A percentile compares a stretch with the other conserved stretches of the same genome.
phyloP scores from a whole-genome alignment of 2,329 filamentous ascomycete genomes.

The Microcyclosporella mali region DNA sequence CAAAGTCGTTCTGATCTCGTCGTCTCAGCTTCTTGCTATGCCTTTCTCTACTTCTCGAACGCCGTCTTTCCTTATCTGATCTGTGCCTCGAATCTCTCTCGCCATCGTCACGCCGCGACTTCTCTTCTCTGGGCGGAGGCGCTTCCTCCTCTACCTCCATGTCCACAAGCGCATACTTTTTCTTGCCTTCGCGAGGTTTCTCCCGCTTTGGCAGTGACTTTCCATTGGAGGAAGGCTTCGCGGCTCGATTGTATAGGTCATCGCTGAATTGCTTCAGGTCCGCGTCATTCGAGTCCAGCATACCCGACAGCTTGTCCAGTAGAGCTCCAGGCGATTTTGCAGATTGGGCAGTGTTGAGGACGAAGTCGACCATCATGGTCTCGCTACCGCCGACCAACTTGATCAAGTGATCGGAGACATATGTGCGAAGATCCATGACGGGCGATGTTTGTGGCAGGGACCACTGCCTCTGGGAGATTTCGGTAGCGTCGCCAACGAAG shows the following conservation, averaged over 20 bases:
- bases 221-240: constrained; percentile 23
- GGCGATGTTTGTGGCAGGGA: background rate
- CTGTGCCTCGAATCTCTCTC: constrained; percentile 34
- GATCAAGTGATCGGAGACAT: constrained; percentile 46
- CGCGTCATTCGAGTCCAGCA: constrained; percentile 45
- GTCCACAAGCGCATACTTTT: constrained; percentile 49
- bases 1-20: constrained; percentile 54
- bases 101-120: constrained; percentile 17
- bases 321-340: constrained; percentile 45
- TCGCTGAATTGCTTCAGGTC: constrained; percentile 45
- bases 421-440: constrained; percentile 33
- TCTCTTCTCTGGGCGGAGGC: constrained; percentile 14
- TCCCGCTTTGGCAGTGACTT: constrained; percentile 12
- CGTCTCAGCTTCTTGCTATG: constrained; percentile 48
- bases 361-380: constrained; percentile 51
- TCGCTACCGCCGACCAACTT: constrained; percentile 52
- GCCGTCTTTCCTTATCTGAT: constrained; percentile 33
- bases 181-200: constrained; percentile 35
- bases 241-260: constrained; percentile 39
- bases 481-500: background rate
- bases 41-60: constrained; percentile 32
- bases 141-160: constrained; percentile 45
- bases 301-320: constrained; percentile 46
- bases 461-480: background rate
- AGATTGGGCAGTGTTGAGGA: constrained; percentile 48